Percentiles rank a stretch among this genome's conserved stretches.
These are phyloP conservation scores for Sarocladium kiliense DNA, from an alignment of 2,329 filamentous ascomycete species.

Conservation along the genomic window DNA sequence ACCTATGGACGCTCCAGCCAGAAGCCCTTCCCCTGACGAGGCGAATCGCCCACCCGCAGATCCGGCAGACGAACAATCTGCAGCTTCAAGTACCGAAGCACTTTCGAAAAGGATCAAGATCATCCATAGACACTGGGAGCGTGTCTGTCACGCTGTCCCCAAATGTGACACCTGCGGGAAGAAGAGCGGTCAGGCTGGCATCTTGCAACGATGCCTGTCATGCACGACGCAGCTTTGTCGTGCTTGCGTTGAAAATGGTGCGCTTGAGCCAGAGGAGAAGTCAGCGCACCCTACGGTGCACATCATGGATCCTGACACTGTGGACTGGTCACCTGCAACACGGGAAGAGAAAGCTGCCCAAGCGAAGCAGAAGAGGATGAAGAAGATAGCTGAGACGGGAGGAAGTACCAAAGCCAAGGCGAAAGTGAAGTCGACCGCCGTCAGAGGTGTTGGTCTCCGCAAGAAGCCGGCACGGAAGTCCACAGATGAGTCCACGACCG, in stretches of 20 bases:
- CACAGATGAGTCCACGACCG: not conserved
- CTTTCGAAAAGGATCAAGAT: not conserved
- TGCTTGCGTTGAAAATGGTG: not conserved
- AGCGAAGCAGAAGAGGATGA: not conserved
- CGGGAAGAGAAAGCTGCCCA: conserved; percentile 1
- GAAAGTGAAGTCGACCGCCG: not conserved
- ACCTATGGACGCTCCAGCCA: not conserved
- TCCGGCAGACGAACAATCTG: not conserved
- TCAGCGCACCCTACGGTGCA: not conserved
- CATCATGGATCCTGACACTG: not conserved
- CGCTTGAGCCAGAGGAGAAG: not conserved
- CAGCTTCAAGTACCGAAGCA: not conserved
- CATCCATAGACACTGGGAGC: not conserved
- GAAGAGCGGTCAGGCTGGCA: not conserved
- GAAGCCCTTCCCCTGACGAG: not conserved
- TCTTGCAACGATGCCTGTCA: not conserved
- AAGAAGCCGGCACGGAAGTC: not conserved
- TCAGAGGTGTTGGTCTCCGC: not conserved
- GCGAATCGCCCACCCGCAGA: not conserved
- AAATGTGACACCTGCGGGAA: conserved; percentile 7
- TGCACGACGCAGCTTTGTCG: not conserved
- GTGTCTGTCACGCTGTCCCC: not conserved
- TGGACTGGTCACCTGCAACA: conserved; percentile 1
- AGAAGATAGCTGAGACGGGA: not conserved
- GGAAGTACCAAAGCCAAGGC: not conserved